Evolutionary conservation across 495 filamentous ascomycete genomes (phyloP), one percentile per base, ranked within the genome.

Genomic region (Chaetomidium leptoderma): DNA sequence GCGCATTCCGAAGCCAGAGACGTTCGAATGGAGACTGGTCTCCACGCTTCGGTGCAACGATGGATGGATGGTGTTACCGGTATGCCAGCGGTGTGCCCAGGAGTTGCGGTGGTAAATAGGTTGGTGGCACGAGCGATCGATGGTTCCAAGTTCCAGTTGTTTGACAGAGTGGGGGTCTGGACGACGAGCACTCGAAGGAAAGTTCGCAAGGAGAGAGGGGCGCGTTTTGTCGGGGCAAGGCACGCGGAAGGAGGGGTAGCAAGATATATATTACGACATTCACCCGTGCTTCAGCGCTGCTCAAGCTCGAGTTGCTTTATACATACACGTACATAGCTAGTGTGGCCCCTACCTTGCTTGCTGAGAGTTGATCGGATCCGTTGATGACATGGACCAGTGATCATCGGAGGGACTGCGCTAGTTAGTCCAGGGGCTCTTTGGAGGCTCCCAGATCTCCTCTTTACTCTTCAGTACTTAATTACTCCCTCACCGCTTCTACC

Each of bases 301-400:
- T 39, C 16, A n/a, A n/a, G n/a, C n/a, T n/a, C n/a, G n/a, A n/a
- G n/a, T n/a, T n/a, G n/a, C n/a, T n/a, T n/a, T n/a, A n/a, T n/a
- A n/a, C 32, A 33, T 42, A 19, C 6, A 11, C 6, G 39, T 42
- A 42, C 39, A 8, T 23, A 1, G 37, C 17, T 19, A n/a, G n/a
- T n/a, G n/a, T n/a, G 36, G 4, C 14, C 14, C 14, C 13, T 39
- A n/a, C 36, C 36, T 39, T 39, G 17, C 30, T 32, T 17, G 3
- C n/a, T 16, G 8, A 6, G n/a, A 30, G n/a, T 27, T 10, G 21
- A 39, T 32, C 52, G 10, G 49, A 39, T 43, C 37, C 24, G 2
- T 27, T 53, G 42, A 55, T 55, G 53, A 55, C 40, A 55, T 47
- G 42, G 42, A 46, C 19, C 14, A 43, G 21, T 23, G 42, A 55